Evolutionary conservation across 495 filamentous ascomycete genomes (phyloP), one percentile per base, ranked within the genome.

Genomic region (Lineolata rhizophorae): DNA sequence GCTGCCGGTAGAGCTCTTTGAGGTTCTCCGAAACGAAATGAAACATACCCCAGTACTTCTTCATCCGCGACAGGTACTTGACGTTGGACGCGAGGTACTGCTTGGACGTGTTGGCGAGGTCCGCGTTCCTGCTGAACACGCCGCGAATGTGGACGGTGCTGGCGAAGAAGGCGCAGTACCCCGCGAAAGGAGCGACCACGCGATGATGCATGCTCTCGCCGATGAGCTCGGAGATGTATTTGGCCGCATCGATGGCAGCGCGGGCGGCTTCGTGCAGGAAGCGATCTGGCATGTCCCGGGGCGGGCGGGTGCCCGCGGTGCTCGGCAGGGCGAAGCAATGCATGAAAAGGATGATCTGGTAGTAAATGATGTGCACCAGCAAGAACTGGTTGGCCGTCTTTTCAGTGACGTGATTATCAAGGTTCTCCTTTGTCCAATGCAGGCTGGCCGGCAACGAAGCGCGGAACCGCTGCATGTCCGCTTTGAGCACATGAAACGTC

Each of bases 31-130:
- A 74, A 69, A 94, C 85, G 51, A 77, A 92, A 47, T 90, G 80
- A 48, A 94, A 93, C 71, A 93, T 83, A 34, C 84, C 87, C 87
- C 87, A 97, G 47, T 87, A 82, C 38, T 75, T 77, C 56, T 90
- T 93, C 76, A 94, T 87, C 50, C 85, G 85, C 38, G 71, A 70
- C 16, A 97, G 57, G 38, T 90, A 97, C 42, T 76, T 73, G 38
- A 94, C 73, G 26, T 91, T 94, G 35, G 71, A 77, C 2, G 75
- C 70, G n/a, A 94, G 65, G 46, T 91, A 78, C 42, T 74, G 69
- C 53, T 84, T 92, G 17, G 80, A 76, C 3, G 70, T 65, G 9
- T 64, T 64, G 45, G 90, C 76, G 18, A 91, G 62, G 17, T 67
- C 56, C 12, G 65, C 54, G 42, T 87, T 83, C 43, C 72, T 72